A percentile compares a stretch with the other conserved stretches of the same genome.
Conservation (phyloP, 768 basidiomycete genomes). For the Chiua virens region DNA sequence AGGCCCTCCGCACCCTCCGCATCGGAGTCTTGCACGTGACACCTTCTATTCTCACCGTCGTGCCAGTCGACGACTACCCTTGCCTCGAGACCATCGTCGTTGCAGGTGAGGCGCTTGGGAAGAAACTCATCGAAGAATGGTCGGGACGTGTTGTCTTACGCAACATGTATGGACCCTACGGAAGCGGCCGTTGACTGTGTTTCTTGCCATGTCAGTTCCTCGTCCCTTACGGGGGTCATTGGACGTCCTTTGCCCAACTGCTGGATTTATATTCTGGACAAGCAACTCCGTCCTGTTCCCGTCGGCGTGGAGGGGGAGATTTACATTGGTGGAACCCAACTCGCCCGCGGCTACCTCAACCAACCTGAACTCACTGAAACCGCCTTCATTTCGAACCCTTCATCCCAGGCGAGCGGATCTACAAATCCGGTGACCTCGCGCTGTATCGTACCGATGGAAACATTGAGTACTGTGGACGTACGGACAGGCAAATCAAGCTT, state of each 20-base stretch:
- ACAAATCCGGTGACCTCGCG: conserved; percentile 33
- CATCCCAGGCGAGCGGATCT: conserved; percentile 27
- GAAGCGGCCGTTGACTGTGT: conserved; percentile 32
- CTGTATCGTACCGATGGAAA: conserved; percentile 28
- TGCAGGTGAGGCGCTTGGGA: conserved; percentile 23
- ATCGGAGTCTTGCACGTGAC: conserved; percentile 30
- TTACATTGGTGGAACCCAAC: conserved; percentile 22
- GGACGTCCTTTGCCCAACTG: conserved; percentile 33
- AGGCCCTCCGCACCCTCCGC: conserved; percentile 26
- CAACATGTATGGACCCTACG: conserved; percentile 37
- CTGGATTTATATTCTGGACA: conserved; percentile 29
- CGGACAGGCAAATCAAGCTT: conserved; percentile 35
- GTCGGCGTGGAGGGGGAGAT: conserved; percentile 29
- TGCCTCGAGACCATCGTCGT: conserved; percentile 29
- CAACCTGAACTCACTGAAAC: conserved; percentile 27
- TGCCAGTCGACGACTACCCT: conserved; percentile 28
- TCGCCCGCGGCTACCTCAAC: conserved; percentile 23
- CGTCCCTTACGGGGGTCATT: conserved; percentile 23
- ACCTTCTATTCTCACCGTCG: conserved; percentile 29
- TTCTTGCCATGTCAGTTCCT: conserved; percentile 24
- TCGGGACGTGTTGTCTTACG: conserved; percentile 24
- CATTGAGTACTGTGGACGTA: conserved; percentile 33
- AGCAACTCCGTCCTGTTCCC: conserved; percentile 26
- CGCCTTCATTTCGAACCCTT: conserved; percentile 32
- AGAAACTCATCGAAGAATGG: conserved; percentile 26